Evolutionary conservation across 768 basidiomycete genomes (phyloP).

Genomic region (Calocera viscosa): DNA sequence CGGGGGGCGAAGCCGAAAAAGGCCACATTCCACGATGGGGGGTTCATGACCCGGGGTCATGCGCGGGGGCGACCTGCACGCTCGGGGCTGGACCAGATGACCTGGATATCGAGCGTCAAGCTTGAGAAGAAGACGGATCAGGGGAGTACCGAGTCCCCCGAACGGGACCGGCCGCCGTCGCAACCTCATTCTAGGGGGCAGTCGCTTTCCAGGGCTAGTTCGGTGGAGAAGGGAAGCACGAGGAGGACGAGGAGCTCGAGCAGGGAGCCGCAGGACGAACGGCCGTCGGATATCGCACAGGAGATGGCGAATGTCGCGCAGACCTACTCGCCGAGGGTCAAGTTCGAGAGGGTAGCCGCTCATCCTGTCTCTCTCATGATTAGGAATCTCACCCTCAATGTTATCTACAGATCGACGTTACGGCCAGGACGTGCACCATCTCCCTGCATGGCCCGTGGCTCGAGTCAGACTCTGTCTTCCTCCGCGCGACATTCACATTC

Average conservation of each 20-base stretch:
- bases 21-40: slow-evolving; percentile 13
- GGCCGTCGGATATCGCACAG: slow-evolving; percentile 13
- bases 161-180: neutral
- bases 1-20: neutral
- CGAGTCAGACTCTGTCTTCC: slow-evolving; percentile 68
- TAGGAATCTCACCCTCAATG: neutral
- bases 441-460: slow-evolving; percentile 87
- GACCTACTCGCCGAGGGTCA: slow-evolving; percentile 57
- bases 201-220: neutral
- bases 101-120: slow-evolving; percentile 64
- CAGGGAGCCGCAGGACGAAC: neutral
- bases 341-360: slow-evolving; percentile 59
- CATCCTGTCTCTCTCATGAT: neutral
- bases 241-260: neutral
- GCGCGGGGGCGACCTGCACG: slow-evolving; percentile 37
- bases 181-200: neutral
- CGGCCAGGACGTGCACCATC: slow-evolving; percentile 61
- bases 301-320: slow-evolving; percentile 41
- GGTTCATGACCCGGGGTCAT: slow-evolving; percentile 39
- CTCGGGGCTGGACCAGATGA: slow-evolving; percentile 48
- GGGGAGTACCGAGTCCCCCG: neutral
- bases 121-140: slow-evolving; percentile 33
- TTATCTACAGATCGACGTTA: slow-evolving; percentile 29
- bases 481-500: slow-evolving; percentile 80
- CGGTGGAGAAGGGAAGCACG: neutral